A percentile compares a stretch with the other conserved stretches of the same genome.
phyloP scores from a whole-genome alignment of 805 yeast species.

The Saccharomycopsis javanensis region DNA sequence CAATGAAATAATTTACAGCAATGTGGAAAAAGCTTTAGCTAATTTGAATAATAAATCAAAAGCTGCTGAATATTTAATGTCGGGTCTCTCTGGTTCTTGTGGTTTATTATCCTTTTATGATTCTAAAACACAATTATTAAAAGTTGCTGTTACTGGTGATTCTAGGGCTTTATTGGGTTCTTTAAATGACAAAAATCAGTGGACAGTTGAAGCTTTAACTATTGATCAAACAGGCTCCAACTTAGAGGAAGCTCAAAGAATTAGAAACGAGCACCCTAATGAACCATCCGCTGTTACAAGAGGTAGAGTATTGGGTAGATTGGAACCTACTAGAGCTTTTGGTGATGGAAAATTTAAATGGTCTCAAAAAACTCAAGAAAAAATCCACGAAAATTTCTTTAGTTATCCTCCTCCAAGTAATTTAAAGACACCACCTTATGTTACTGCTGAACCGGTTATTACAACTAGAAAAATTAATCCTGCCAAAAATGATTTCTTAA shows the following conservation, averaged over 20 bases:
- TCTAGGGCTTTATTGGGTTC: constrained; percentile 86
- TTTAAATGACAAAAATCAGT: constrained; percentile 48
- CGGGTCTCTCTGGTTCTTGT: constrained; percentile 94
- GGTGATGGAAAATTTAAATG: constrained; percentile 95
- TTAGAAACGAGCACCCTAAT: constrained; percentile 81
- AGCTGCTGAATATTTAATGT: constrained; percentile 70
- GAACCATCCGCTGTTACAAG: constrained; percentile 75
- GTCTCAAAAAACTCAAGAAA: constrained; percentile 63
- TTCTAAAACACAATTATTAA: constrained; percentile 55
- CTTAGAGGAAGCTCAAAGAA: constrained; percentile 73
- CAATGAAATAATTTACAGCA: constrained; percentile 72
- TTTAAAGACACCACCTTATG: constrained; percentile 87
- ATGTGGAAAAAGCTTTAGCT: constrained; percentile 58
- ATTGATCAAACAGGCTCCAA: constrained; percentile 94
- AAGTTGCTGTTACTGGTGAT: constrained; percentile 95
- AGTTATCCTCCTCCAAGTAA: constrained; percentile 68
- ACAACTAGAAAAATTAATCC: constrained; percentile 72
- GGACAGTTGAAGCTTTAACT: constrained; percentile 83
- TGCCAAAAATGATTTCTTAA: constrained; percentile 70
- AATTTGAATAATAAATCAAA: constrained; percentile 53
- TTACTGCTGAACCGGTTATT: constrained; percentile 91
- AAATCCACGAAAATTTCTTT: constrained; percentile 65
- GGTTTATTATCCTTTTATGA: constrained; percentile 84
- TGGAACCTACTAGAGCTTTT: constrained; percentile 94
- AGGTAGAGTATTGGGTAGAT: constrained; percentile 85